Base-by-base conservation (phyloP, 306 rosid species). In the Begonia peltatifolia region DNA sequence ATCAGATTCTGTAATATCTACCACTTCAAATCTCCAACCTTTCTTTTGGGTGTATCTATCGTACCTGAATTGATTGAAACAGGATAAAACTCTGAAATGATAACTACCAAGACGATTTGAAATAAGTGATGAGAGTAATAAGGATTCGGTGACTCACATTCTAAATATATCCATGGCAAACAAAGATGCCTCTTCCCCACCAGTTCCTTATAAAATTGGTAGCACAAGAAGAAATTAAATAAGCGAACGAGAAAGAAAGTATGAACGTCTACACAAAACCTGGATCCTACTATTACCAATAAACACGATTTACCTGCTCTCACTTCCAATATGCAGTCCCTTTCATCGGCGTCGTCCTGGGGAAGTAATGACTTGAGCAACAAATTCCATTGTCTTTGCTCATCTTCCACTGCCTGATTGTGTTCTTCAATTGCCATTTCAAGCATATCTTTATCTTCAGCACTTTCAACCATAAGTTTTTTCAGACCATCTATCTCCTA, bases 101-200 rank as follows among this genome's bases (percentile, higher is more conserved):
- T 47, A 69, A 63, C 57, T 23, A 36, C 47, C 46, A 53, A 23
- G 41, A 55, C 17, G 44, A 47, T 15, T 62, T 71, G 55, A 14
- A 56, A 55, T 41, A 22, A 59, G 2, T 18, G 49, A 50, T 41
- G 56, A 7, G 6, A 44, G 18, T 63, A 48, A 18, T 41, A 18
- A 49, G 42, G 25, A 23, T 11, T 53, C 20, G 53, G 43, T 62
- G 58, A 62, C 84, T 71, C 69, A 84, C 97, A 89, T 89, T 80
- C 73, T 89, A 72, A 84, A 82, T 58, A 84, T 68, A 63, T 84
- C 95, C 89, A 84, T 82, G 13, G 97, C 97, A 76, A 89, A 84
- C 71, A 89, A 63, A 57, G 95, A 89, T 62, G 97, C 97, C 68
- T 89, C 95, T 65, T 84, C 95, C 44, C 95, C 95, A 14, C 95